phyloP scores from a whole-genome alignment of 805 yeast genomes.

The Yamadazyma phyllophila region DNA sequence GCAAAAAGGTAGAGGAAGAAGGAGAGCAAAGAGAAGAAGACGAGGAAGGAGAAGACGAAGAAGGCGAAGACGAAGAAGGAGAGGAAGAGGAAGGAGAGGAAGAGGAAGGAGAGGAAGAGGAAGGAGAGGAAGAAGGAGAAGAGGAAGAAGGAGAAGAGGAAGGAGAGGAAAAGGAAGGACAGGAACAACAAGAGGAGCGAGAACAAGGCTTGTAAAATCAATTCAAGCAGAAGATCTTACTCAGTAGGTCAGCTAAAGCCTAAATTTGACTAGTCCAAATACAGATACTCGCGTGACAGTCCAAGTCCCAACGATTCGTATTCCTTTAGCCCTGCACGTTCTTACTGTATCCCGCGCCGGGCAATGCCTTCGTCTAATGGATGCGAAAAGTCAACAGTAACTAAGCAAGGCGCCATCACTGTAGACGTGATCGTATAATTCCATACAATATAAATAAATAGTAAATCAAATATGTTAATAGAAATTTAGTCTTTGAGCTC shows the following conservation, averaged over 20 bases:
- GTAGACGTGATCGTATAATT: too few relatives aligned
- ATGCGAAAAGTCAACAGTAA: not conserved
- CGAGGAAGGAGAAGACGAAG: not conserved
- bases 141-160: not conserved
- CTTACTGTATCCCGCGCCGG: not conserved
- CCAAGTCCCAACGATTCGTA: not conserved
- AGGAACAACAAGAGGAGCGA: too few relatives aligned
- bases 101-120: not conserved
- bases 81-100: conserved; percentile 1
- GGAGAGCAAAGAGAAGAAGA: not conserved
- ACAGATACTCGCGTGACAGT: not conserved
- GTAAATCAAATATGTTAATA: too few relatives aligned
- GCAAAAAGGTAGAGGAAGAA: not conserved
- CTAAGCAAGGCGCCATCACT: not conserved
- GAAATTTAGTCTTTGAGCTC: too few relatives aligned
- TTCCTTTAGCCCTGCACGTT: not conserved
- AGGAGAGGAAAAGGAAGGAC: not conserved
- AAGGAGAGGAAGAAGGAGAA: not conserved
- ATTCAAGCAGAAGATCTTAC: not conserved
- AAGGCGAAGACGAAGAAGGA: not conserved
- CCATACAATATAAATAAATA: too few relatives aligned
- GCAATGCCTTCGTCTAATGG: conserved; percentile 1
- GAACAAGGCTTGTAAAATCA: too few relatives aligned
- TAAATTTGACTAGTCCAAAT: not conserved
- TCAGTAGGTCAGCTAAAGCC: not conserved